Percentiles rank a stretch among this genome's conserved stretches.
Conservation (phyloP, 345 rosid genomes). For the Acer saccharum region DNA sequence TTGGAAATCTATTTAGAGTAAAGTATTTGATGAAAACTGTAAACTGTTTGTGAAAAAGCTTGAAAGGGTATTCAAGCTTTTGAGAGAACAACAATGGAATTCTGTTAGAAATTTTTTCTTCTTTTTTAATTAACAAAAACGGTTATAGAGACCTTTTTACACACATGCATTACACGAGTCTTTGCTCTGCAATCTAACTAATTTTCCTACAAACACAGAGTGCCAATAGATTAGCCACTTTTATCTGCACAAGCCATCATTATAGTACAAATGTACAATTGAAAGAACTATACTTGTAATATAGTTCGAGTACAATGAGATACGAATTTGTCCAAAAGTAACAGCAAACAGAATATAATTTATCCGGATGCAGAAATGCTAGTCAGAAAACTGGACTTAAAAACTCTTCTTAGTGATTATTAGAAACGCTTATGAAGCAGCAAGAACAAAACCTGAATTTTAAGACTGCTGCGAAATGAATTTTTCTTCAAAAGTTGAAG, state of each 20-base stretch:
- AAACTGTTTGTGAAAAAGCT: too few relatives aligned
- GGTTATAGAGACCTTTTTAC: too few relatives aligned
- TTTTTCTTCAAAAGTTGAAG: slow-evolving; percentile 93
- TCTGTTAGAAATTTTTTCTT: too few relatives aligned
- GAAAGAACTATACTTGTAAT: neutral
- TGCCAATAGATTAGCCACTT: too few relatives aligned
- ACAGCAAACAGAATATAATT: neutral
- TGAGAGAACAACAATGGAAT: too few relatives aligned
- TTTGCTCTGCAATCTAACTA: too few relatives aligned
- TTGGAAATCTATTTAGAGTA: too few relatives aligned
- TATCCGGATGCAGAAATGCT: neutral
- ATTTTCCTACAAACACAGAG: too few relatives aligned
- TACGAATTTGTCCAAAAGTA: neutral
- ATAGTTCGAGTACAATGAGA: neutral
- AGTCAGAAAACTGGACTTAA: neutral
- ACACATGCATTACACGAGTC: too few relatives aligned
- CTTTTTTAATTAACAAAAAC: too few relatives aligned
- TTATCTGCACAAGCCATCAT: neutral
- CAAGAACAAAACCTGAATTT: slow-evolving; percentile 74
- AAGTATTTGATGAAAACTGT: too few relatives aligned
- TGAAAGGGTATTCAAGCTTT: too few relatives aligned
- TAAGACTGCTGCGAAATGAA: slow-evolving; percentile 91
- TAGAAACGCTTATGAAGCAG: slow-evolving; percentile 7
- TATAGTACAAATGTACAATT: neutral
- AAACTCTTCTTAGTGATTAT: neutral